Conservation (phyloP, 1,139 yeast species). For the Kurtzmaniella quercitrusa region DNA sequence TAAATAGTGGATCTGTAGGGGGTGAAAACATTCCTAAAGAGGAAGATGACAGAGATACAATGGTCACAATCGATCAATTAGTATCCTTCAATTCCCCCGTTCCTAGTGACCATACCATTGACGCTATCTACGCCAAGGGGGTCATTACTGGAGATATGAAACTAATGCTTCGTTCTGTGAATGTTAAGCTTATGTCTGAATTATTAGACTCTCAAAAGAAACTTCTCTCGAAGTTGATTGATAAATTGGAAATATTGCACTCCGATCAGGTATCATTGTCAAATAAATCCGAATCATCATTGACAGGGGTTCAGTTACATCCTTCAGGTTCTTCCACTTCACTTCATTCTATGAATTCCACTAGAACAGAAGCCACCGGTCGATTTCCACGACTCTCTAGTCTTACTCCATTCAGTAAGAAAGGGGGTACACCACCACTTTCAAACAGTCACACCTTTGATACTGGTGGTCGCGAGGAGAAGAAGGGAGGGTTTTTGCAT, state of each 20-base stretch:
- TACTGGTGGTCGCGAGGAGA: constrained; percentile 2
- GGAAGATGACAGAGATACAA: constrained; percentile 13
- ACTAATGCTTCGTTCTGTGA: constrained; percentile 56
- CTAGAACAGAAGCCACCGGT: constrained; percentile 2
- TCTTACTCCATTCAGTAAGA: constrained; percentile 6
- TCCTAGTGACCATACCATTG: constrained; percentile 53
- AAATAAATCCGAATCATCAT: neutral
- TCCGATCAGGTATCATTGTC: constrained; percentile 9
- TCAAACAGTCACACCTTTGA: constrained; percentile 12
- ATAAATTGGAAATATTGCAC: constrained; percentile 14
- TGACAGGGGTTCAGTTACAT: neutral
- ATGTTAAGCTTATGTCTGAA: constrained; percentile 55
- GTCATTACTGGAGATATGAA: constrained; percentile 61
- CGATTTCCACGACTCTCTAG: constrained; percentile 4
- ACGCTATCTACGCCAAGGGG: constrained; percentile 56
- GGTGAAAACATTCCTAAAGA: constrained; percentile 14
- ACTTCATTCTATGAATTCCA: constrained; percentile 2
- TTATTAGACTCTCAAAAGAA: constrained; percentile 33
- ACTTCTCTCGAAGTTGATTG: constrained; percentile 22
- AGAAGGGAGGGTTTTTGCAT: neutral
- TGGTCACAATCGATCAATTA: constrained; percentile 46
- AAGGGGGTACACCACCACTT: constrained; percentile 3
- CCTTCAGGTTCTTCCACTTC: constrained; percentile 5
- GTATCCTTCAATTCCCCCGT: constrained; percentile 49
- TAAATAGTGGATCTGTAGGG: constrained; percentile 7